Evolutionary conservation across 495 filamentous ascomycete genomes (phyloP).

Genomic region (Annulohypoxylon moriforme): DNA sequence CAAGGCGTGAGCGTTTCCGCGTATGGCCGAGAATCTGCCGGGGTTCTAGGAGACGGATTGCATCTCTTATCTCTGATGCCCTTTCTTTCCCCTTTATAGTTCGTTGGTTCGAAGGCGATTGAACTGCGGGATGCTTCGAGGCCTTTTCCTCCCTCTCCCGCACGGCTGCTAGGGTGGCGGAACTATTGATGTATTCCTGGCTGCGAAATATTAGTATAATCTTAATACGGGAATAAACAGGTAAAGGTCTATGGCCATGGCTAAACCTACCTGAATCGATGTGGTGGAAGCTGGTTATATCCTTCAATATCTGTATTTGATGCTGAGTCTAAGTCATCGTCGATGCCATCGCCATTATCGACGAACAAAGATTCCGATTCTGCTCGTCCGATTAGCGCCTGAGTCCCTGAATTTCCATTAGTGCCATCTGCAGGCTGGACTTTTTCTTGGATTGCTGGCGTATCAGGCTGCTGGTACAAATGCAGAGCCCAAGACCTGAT

Average conservation of each 20-base stretch:
- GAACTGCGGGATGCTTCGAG: background rate
- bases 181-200: conserved; percentile 41
- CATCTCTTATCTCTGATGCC: conserved; percentile 28
- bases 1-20: conserved; percentile 19
- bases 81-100: conserved; percentile 15
- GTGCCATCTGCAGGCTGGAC: background rate
- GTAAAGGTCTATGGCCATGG: background rate
- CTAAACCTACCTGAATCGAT: conserved; percentile 31
- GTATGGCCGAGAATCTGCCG: conserved; percentile 19
- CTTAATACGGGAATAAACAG: background rate
- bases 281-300: conserved; percentile 28
- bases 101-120: conserved; percentile 14
- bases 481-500: conserved; percentile 36
- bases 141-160: conserved; percentile 34
- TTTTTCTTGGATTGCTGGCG: background rate
- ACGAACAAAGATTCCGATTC: conserved; percentile 32
- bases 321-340: conserved; percentile 25
- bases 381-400: background rate
- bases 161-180: conserved; percentile 37
- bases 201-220: conserved; percentile 34
- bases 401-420: background rate
- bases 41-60: conserved; percentile 40
- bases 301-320: conserved; percentile 22
- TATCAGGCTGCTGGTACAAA: conserved; percentile 28
- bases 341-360: conserved; percentile 9